These are phyloP conservation scores for Tripterygium wilfordii DNA, from an alignment of 177 flowering plant genomes.

Conservation along the genomic window DNA sequence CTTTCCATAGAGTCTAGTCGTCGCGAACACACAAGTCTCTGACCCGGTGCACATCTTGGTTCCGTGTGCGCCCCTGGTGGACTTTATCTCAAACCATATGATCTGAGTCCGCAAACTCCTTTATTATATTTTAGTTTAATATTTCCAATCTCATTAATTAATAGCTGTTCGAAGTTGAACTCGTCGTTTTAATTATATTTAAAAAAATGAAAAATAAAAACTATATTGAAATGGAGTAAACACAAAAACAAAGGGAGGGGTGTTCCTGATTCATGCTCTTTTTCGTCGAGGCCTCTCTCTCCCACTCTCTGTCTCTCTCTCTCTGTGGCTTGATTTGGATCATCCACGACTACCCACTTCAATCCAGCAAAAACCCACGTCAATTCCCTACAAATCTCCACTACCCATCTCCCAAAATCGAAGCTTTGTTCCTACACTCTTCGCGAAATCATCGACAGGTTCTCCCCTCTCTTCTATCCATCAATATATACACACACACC, in stretches of 20 bases:
- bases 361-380: conserved; percentile 28
- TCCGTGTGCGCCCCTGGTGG: conserved; percentile 7
- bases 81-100: too few species aligned
- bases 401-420: conserved; percentile 16
- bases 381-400: conserved; percentile 14
- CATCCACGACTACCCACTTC: conserved; percentile 6
- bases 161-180: too few species aligned
- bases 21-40: too few species aligned
- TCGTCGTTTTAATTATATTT: not conserved
- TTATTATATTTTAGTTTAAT: too few species aligned
- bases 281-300: conserved; percentile 8
- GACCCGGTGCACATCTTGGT: conserved; percentile 12
- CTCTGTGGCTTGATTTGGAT: conserved; percentile 30
- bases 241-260: conserved; percentile 1
- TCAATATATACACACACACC: too few species aligned
- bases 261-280: conserved; percentile 20
- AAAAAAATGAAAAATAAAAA: not conserved
- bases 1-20: too few species aligned
- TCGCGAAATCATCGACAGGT: conserved; percentile 17
- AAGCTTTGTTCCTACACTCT: too few species aligned
- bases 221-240: not conserved
- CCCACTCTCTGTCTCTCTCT: conserved; percentile 1
- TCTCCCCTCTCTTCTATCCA: too few species aligned
- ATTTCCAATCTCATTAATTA: too few species aligned
- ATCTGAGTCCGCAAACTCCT: too few species aligned